Evolutionary conservation across 1,139 yeast genomes (phyloP).

Genomic region (Taphrina betulina): DNA sequence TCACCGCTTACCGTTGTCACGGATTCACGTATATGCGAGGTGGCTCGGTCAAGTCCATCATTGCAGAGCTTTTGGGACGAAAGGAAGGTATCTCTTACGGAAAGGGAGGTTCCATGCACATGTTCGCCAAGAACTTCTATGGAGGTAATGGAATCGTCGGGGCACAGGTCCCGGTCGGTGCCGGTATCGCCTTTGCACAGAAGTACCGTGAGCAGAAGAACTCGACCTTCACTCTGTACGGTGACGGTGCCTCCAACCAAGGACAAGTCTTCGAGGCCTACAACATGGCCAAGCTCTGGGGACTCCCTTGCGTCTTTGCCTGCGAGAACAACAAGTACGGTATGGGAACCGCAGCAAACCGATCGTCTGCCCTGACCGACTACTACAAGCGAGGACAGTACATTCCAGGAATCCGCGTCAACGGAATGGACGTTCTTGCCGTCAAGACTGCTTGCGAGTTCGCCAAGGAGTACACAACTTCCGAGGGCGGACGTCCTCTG

Average conservation of each 20-base stretch:
- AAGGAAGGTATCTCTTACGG: conserved; percentile 93
- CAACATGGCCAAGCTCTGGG: conserved; percentile 99
- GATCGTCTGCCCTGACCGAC: conserved; percentile 95
- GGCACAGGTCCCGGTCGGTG: conserved; percentile 97
- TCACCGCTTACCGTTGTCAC: conserved; percentile 98
- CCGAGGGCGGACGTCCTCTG: conserved; percentile 86
- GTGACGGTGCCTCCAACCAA: conserved; percentile 99
- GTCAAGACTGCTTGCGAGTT: conserved; percentile 93
- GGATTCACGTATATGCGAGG: conserved; percentile 95
- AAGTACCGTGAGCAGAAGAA: conserved; percentile 80
- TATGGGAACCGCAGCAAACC: conserved; percentile 97
- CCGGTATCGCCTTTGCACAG: conserved; percentile 96
- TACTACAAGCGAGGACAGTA: conserved; percentile 99
- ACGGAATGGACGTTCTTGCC: conserved; percentile 97
- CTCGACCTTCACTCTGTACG: conserved; percentile 86
- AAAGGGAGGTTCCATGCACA: conserved; percentile 99
- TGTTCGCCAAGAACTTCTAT: conserved; percentile 91
- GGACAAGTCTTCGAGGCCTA: conserved; percentile 97
- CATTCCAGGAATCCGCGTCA: conserved; percentile 96
- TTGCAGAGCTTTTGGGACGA: conserved; percentile 96
- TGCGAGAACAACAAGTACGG: conserved; percentile 99
- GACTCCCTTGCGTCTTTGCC: conserved; percentile 88
- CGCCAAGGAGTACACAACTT: conserved; percentile 92
- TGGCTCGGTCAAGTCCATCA: conserved; percentile 79
- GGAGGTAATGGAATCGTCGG: conserved; percentile 99